Percentiles rank a stretch among this genome's conserved stretches.
These are phyloP conservation scores for Capronia epimyces DNA, from an alignment of 2,329 filamentous ascomycete genomes.

Conservation along the genomic window DNA sequence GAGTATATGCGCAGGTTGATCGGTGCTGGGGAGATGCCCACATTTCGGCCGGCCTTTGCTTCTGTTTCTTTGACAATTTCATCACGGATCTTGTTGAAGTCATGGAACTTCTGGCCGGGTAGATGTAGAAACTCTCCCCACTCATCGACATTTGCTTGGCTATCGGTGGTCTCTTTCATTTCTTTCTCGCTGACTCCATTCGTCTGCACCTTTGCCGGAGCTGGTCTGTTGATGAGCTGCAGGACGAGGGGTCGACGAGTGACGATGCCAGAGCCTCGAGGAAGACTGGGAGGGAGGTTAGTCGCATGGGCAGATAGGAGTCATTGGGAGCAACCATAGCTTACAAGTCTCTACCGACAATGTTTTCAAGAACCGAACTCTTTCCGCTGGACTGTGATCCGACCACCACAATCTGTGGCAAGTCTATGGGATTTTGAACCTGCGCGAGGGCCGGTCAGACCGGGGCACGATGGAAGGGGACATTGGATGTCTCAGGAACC, in stretches of 20 bases:
- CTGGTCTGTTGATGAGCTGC: constrained; percentile 88
- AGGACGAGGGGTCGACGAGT: constrained; percentile 93
- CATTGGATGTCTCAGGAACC: neutral
- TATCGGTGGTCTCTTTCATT: constrained; percentile 64
- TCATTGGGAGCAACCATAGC: constrained; percentile 36
- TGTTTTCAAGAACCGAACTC: constrained; percentile 98
- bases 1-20: constrained; percentile 99
- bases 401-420: constrained; percentile 96
- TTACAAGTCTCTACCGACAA: constrained; percentile 97
- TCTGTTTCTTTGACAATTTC: constrained; percentile 97
- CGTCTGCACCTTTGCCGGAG: constrained; percentile 52
- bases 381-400: constrained; percentile 99
- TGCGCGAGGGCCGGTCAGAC: constrained; percentile 35
- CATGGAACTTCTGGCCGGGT: constrained; percentile 92
- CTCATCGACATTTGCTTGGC: constrained; percentile 85
- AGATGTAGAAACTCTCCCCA: constrained; percentile 99
- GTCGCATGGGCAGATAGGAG: constrained; percentile 26
- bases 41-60: constrained; percentile 91
- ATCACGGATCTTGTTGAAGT: constrained; percentile 97
- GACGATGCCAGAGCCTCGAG: constrained; percentile 94
- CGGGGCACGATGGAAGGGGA: constrained; percentile 24
- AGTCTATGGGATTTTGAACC: constrained; percentile 98
- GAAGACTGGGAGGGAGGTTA: constrained; percentile 58
- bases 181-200: constrained; percentile 69
- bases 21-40: constrained; percentile 89